These are phyloP conservation scores for Erythrophleum fordii DNA, from an alignment of 306 rosid species.

Conservation along the genomic window DNA sequence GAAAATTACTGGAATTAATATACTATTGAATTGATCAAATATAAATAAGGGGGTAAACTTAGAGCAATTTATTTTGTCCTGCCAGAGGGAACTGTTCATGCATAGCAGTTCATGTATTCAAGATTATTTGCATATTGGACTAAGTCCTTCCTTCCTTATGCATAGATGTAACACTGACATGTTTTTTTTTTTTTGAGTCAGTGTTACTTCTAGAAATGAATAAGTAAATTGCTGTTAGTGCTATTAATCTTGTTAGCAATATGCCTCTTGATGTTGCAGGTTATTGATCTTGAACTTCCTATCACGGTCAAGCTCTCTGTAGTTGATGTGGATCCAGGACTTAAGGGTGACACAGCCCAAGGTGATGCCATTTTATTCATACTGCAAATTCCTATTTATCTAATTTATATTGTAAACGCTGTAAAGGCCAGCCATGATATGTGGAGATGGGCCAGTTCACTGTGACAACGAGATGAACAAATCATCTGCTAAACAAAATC, in stretches of 20 bases:
- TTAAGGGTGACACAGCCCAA: constrained; percentile 76
- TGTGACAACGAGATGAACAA: neutral
- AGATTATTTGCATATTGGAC: neutral
- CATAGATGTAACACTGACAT: neutral
- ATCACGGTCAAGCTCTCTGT: constrained; percentile 56
- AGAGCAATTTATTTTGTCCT: constrained; percentile 5
- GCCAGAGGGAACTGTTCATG: constrained; percentile 14
- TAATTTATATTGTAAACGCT: neutral
- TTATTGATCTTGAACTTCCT: constrained; percentile 71
- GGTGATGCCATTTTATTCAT: constrained; percentile 46
- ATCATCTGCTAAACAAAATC: neutral
- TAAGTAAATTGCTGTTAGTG: neutral
- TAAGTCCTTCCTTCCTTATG: neutral
- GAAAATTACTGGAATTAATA: neutral
- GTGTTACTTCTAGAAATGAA: neutral
- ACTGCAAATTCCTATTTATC: neutral
- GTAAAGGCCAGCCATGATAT: neutral
- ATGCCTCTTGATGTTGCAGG: constrained; percentile 42
- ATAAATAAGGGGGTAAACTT: neutral
- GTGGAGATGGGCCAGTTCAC: neutral
- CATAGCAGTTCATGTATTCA: neutral
- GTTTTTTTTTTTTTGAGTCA: neutral
- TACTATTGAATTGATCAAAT: constrained; percentile 8
- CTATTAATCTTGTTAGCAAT: neutral
- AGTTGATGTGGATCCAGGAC: constrained; percentile 77